These are phyloP conservation scores for Malassezia obtusa DNA, from an alignment of 1,284 basidiomycete genomes.

Conservation along the genomic window DNA sequence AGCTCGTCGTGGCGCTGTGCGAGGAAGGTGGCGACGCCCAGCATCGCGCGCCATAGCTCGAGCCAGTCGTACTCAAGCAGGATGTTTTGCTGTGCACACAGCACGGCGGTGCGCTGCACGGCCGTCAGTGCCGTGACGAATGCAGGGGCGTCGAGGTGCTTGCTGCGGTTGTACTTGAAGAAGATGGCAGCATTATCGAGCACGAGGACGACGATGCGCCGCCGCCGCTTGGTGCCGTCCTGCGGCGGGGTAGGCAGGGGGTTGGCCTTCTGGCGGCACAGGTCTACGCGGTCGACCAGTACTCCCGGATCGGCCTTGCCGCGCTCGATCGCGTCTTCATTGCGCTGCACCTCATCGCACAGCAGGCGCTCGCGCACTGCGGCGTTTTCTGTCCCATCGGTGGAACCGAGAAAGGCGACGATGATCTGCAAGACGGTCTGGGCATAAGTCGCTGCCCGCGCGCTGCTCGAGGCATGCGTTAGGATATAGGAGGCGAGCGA, in stretches of 20 bases:
- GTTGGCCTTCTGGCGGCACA: conserved; percentile 32
- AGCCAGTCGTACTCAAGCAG: conserved; percentile 36
- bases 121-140: conserved; percentile 28
- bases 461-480: conserved; percentile 25
- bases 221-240: conserved; percentile 20
- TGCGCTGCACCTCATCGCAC: conserved; percentile 1
- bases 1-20: conserved; percentile 24
- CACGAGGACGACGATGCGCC: conserved; percentile 26
- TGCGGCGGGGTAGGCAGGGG: conserved; percentile 21
- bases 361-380: conserved; percentile 4
- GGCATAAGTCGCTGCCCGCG: conserved; percentile 25
- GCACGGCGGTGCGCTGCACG: conserved; percentile 24
- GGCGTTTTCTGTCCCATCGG: background rate
- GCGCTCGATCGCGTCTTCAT: background rate
- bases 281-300: conserved; percentile 17
- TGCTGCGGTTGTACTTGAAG: conserved; percentile 37
- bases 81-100: conserved; percentile 26
- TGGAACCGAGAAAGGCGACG: conserved; percentile 22
- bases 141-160: conserved; percentile 25
- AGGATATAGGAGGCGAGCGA: conserved; percentile 32
- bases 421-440: conserved; percentile 25
- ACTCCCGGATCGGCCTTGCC: background rate
- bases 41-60: conserved; percentile 30
- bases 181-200: conserved; percentile 30
- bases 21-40: conserved; percentile 24